Base-by-base conservation (phyloP, 2,329 filamentous ascomycete species). In the Colletotrichum lentis region DNA sequence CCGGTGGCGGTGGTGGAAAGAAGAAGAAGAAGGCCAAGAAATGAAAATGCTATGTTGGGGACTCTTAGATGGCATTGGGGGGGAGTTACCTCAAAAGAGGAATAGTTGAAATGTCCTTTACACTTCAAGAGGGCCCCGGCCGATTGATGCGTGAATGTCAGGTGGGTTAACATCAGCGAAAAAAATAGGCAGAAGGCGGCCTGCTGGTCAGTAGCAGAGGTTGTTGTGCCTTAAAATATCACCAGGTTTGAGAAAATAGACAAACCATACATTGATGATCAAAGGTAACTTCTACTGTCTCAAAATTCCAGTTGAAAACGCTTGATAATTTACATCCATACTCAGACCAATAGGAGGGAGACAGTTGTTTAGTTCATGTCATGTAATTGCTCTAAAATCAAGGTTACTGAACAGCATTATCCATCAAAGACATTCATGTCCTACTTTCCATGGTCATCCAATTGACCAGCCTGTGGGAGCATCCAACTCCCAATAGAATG, bases 21-120 rank as follows among this genome's bases (percentile, higher is more conserved):
- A 91, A 90, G 81, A 91, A 91, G 81, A 91, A 89, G 80, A 90
- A 90, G 80, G 88, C 88, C 53, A 90, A 90, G 83, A 87, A 88
- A 83, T 91, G 81, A 84, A 16, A 18, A 7, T 8, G 7, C 10
- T 11, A 22, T 20, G 31, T 11, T 16, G 5, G 50, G 4, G 35
- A 22, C 31, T 37, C 31, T 39, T 39, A n/a, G 12, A 54, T 41
- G 24, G 14, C 20, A 35, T 5, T 24, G 5, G 12, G 22, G 20
- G 35, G 24, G 24, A 24, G 24, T 35, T 35, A 10, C 31, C 31
- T 35, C 31, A 3, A 10, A 35, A 35, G 8, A 35, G 31, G 31
- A 35, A 8, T 35, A 35, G 49, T 52, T 10, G 7, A 52, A 22
- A 43, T 10, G 5, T 22, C 20, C n/a, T 35, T 35, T 2, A 4